A percentile compares a stretch with the other conserved stretches of the same genome.
Evolutionary conservation across 306 rosid species (phyloP).

Genomic region (Purshia tridentata): DNA sequence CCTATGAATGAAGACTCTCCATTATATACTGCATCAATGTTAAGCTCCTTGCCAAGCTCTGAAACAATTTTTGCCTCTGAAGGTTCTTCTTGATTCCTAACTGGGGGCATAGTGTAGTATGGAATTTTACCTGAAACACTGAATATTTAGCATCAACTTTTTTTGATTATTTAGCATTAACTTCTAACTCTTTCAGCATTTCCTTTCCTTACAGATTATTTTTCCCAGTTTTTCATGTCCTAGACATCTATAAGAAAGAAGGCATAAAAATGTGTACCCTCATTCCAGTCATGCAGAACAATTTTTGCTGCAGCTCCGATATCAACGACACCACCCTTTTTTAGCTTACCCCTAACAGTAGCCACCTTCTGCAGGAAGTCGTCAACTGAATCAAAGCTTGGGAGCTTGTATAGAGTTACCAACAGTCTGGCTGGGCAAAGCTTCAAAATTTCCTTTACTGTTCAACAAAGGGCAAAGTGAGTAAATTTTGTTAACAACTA

Average conservation of each 20-base stretch:
- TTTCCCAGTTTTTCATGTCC: neutral
- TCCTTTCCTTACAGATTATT: neutral
- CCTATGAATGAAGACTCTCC: conserved; percentile 83
- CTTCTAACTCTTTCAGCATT: neutral
- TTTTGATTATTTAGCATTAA: neutral
- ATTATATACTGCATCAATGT: conserved; percentile 71
- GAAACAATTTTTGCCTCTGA: conserved; percentile 68
- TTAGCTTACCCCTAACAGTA: conserved; percentile 85
- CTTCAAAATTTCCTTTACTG: conserved; percentile 96
- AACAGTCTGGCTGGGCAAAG: conserved; percentile 65
- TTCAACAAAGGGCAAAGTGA: conserved; percentile 17
- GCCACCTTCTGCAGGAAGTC: conserved; percentile 86
- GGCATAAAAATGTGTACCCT: conserved; percentile 48
- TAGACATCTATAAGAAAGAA: neutral
- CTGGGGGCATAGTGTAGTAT: conserved; percentile 84
- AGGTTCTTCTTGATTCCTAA: conserved; percentile 65
- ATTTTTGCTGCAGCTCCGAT: conserved; percentile 81
- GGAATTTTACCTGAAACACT: conserved; percentile 81
- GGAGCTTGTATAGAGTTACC: conserved; percentile 75
- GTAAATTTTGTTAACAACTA: neutral
- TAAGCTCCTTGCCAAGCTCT: conserved; percentile 71
- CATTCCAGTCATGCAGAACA: conserved; percentile 92
- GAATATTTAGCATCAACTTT: neutral
- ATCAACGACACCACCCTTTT: conserved; percentile 86
- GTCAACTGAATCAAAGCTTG: conserved; percentile 77